Evolutionary conservation across 2,329 filamentous ascomycete genomes (phyloP).

Genomic region (Epichloe aotearoae): DNA sequence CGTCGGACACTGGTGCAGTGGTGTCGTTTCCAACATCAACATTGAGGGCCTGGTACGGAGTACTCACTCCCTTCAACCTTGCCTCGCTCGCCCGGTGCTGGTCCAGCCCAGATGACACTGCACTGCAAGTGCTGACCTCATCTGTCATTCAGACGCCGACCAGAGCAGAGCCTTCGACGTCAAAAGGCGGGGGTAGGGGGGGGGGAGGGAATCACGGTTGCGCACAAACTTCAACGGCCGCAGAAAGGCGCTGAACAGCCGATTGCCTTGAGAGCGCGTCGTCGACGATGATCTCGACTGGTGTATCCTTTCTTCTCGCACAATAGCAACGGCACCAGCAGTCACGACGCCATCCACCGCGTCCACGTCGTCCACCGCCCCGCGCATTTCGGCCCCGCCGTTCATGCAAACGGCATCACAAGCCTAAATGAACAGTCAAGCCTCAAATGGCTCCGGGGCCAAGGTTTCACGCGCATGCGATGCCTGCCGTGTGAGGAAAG

Average conservation of each 20-base stretch:
- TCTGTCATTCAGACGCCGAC: too few species aligned
- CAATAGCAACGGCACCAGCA: background rate
- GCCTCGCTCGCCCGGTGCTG: too few species aligned
- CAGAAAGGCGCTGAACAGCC: background rate
- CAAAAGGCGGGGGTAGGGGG: background rate
- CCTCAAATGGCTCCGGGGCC: background rate
- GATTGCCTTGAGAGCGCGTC: background rate
- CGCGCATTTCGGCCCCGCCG: background rate
- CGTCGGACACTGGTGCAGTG: too few species aligned
- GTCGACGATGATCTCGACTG: slow-evolving; percentile 3
- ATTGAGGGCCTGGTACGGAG: too few species aligned
- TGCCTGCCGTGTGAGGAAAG: slow-evolving; percentile 25
- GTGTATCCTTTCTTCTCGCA: background rate
- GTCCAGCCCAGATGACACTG: too few species aligned
- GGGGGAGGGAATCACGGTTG: background rate
- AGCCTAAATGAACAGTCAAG: slow-evolving; percentile 6
- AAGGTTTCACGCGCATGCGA: slow-evolving; percentile 21
- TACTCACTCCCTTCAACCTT: too few species aligned
- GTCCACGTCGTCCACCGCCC: background rate
- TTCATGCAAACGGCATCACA: background rate
- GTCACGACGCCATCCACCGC: background rate
- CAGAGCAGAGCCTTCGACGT: background rate
- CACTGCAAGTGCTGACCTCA: too few species aligned
- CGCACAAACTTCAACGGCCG: background rate
- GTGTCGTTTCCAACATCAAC: too few species aligned